These are phyloP conservation scores for Cymbopogon flexuosus DNA, from an alignment of 202 grass and related monocot species.

Conservation along the genomic window DNA sequence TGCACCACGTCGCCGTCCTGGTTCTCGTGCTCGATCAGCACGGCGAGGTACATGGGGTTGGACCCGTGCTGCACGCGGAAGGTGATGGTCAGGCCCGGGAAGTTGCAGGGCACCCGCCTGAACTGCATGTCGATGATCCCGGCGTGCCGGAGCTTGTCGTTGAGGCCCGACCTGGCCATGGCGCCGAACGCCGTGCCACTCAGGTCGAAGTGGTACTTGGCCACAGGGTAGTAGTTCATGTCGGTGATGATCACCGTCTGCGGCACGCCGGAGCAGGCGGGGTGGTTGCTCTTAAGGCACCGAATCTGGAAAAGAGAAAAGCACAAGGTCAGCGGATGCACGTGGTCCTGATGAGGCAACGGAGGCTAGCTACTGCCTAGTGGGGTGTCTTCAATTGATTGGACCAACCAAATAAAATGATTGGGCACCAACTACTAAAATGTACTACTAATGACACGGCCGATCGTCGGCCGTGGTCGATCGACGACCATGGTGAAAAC, in stretches of 20 bases:
- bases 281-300: conserved; percentile 34
- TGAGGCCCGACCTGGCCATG: conserved; percentile 30
- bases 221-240: conserved; percentile 48
- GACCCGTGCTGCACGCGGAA: conserved; percentile 49
- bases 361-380: background rate
- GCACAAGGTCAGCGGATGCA: background rate
- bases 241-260: conserved; percentile 61
- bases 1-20: conserved; percentile 59
- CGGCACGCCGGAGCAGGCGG: conserved; percentile 44
- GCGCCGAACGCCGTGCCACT: conserved; percentile 70
- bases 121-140: conserved; percentile 66
- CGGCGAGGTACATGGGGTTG: conserved; percentile 64
- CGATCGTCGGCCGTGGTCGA: background rate
- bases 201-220: conserved; percentile 59
- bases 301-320: conserved; percentile 26
- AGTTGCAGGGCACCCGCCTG: conserved; percentile 49
- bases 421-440: background rate
- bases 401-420: background rate
- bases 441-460: too few relatives aligned
- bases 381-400: background rate
- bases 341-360: background rate
- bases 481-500: background rate
- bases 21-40: conserved; percentile 52
- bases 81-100: conserved; percentile 25
- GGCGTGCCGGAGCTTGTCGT: conserved; percentile 61